Evolutionary conservation across 768 basidiomycete species (phyloP), one percentile per base, ranked within the genome.

Genomic region (Mycena metata): DNA sequence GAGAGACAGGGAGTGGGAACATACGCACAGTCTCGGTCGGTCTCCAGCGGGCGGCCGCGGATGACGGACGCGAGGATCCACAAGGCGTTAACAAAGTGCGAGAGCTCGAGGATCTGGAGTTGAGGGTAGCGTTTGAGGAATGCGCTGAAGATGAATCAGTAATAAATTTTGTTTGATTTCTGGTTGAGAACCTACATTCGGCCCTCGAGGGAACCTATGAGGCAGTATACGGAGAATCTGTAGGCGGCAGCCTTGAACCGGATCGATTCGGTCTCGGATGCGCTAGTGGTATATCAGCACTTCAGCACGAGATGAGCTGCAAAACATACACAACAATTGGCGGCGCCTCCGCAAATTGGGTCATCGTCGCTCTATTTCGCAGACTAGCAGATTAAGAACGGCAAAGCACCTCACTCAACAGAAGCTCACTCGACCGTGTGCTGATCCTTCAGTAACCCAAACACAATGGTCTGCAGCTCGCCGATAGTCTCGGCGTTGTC

Each of bases 171-270:
- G n/a, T n/a, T n/a, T n/a, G n/a, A n/a, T n/a, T n/a, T 19, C 8
- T 10, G 30, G 52, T 17, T 41, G 5, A 24, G 39, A 59, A 30
- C 65, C 42, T 41, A 67, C 66, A 50, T 55, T 24, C 66, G 52
- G 35, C 33, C 52, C 19, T 67, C 59, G 0, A 36, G 2, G 45
- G 60, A 49, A 11, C 24, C 36, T 2, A 67, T 35, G 13, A 67
- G 36, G 41, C 59, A 61, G 17, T 47, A 67, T 24, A 67, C 66
- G 46, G 46, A 62, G 42, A 68, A 68, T 58, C 67, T 63, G 41
- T 68, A 68, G 19, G 60, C 67, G 21, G 67, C 67, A n/a, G 33
- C 11, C 42, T 52, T 63, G 60, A 68, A 63, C 26, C 67, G 60
- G 17, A 36, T 19, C 5, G 61, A 57, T 46, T 68, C 67, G 0